These are phyloP conservation scores for Peronosclerospora sorghi DNA, from an alignment of 352 stramenopile species.

Conservation along the genomic window DNA sequence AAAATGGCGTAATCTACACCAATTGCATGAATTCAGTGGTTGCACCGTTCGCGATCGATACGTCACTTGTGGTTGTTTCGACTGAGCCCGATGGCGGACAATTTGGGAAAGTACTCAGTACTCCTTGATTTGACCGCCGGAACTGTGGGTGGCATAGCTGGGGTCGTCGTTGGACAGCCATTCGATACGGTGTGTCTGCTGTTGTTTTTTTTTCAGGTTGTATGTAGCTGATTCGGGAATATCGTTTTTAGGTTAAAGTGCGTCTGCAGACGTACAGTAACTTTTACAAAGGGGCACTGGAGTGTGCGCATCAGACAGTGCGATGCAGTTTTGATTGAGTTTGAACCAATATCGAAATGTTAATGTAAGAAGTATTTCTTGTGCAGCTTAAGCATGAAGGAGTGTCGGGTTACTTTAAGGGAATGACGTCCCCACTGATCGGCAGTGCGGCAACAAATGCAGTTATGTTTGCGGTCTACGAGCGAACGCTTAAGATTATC, in stretches of 20 bases:
- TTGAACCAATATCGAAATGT: not conserved
- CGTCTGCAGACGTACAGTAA: slow-evolving; percentile 43
- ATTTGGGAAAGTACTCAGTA: slow-evolving; percentile 24
- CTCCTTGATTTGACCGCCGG: slow-evolving; percentile 35
- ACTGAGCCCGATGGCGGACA: slow-evolving; percentile 15
- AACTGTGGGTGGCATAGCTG: slow-evolving; percentile 35
- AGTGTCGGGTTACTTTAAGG: slow-evolving; percentile 73
- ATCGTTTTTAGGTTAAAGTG: slow-evolving; percentile 36
- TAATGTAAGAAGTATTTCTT: not conserved
- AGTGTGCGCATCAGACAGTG: slow-evolving; percentile 37
- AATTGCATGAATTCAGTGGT: too few species aligned
- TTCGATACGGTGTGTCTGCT: slow-evolving; percentile 37
- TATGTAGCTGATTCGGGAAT: not conserved
- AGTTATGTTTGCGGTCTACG: slow-evolving; percentile 79
- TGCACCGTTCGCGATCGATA: too few species aligned
- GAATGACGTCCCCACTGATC: slow-evolving; percentile 69
- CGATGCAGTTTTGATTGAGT: not conserved
- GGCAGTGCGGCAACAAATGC: slow-evolving; percentile 79
- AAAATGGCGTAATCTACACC: not conserved
- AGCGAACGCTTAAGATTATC: slow-evolving; percentile 52
- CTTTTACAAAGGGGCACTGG: slow-evolving; percentile 40
- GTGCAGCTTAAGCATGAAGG: slow-evolving; percentile 52
- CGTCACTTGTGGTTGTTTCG: too few species aligned
- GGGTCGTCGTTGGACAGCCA: slow-evolving; percentile 45
- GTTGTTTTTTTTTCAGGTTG: too few species aligned